Evolutionary conservation across 2,329 filamentous ascomycete genomes (phyloP).

Genomic region (Setomelanomma holmii): DNA sequence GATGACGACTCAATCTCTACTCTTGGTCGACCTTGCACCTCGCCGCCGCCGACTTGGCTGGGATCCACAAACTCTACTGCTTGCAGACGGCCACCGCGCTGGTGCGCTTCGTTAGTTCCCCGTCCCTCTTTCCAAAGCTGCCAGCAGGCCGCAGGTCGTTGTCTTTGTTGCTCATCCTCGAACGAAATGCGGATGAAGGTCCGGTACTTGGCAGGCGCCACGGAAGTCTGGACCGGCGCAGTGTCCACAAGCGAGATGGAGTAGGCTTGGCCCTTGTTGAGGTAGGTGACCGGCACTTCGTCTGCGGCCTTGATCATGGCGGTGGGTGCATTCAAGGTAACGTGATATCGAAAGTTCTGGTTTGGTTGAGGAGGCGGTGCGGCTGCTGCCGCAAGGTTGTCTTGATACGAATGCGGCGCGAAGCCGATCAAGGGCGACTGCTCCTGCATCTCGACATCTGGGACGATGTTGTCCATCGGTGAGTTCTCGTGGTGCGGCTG

Average conservation of each 20-base stretch:
- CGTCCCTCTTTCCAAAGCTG: slow-evolving; percentile 95
- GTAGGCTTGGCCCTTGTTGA: slow-evolving; percentile 97
- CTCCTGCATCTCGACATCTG: slow-evolving; percentile 67
- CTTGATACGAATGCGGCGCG: slow-evolving; percentile 56
- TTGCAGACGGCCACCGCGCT: slow-evolving; percentile 88
- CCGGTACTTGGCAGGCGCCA: slow-evolving; percentile 74
- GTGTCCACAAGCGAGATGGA: slow-evolving; percentile 85
- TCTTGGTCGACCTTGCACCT: slow-evolving; percentile 54
- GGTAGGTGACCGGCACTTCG: slow-evolving; percentile 95
- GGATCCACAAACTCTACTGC: slow-evolving; percentile 91
- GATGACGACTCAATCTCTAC: slow-evolving; percentile 68
- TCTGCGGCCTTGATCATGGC: slow-evolving; percentile 92
- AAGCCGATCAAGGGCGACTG: slow-evolving; percentile 67
- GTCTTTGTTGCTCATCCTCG: slow-evolving; percentile 91
- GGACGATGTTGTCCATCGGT: slow-evolving; percentile 63
- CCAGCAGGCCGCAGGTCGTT: slow-evolving; percentile 84
- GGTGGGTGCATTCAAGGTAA: slow-evolving; percentile 89
- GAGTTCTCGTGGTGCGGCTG: slow-evolving; percentile 70
- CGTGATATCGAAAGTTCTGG: slow-evolving; percentile 81
- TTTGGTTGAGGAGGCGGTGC: slow-evolving; percentile 43
- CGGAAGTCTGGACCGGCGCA: slow-evolving; percentile 61
- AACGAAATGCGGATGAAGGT: slow-evolving; percentile 96
- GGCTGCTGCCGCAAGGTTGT: slow-evolving; percentile 55
- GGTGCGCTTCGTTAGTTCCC: slow-evolving; percentile 94
- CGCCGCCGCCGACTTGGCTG: slow-evolving; percentile 61